phyloP scores from a whole-genome alignment of 148 eudicot species.

The Chenopodium quinoa region DNA sequence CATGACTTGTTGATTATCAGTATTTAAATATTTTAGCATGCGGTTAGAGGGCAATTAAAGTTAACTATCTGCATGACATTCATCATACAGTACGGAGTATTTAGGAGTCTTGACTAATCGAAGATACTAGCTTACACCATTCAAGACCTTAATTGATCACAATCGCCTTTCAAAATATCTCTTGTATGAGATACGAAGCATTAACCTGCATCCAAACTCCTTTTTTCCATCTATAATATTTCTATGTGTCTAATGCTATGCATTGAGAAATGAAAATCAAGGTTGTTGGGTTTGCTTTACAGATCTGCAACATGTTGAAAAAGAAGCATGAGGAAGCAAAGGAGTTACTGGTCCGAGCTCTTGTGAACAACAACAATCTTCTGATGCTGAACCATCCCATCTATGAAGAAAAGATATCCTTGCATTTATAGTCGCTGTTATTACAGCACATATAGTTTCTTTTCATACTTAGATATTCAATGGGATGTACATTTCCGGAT shows the following conservation, averaged over 20 bases:
- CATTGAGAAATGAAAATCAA: neutral
- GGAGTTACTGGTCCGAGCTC: constrained; percentile 72
- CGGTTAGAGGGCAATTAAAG: neutral
- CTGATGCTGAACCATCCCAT: constrained; percentile 82
- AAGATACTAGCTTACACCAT: neutral
- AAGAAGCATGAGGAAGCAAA: constrained; percentile 97
- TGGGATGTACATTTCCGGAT: neutral
- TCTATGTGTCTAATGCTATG: neutral
- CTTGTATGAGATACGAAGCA: neutral
- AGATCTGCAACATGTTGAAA: constrained; percentile 76
- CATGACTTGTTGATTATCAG: neutral
- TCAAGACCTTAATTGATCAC: neutral
- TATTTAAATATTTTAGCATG: neutral
- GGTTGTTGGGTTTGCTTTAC: constrained; percentile 21
- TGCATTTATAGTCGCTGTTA: neutral
- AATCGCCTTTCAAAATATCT: neutral
- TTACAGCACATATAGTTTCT: neutral
- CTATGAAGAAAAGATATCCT: constrained; percentile 79
- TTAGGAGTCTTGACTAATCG: neutral
- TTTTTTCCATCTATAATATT: neutral
- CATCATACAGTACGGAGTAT: neutral
- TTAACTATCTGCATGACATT: neutral
- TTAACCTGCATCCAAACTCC: neutral
- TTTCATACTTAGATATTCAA: neutral
- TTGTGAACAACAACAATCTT: constrained; percentile 78